Evolutionary conservation across 306 rosid genomes (phyloP), one percentile per base, ranked within the genome.

Genomic region (Herpetospermum pedunculosum): DNA sequence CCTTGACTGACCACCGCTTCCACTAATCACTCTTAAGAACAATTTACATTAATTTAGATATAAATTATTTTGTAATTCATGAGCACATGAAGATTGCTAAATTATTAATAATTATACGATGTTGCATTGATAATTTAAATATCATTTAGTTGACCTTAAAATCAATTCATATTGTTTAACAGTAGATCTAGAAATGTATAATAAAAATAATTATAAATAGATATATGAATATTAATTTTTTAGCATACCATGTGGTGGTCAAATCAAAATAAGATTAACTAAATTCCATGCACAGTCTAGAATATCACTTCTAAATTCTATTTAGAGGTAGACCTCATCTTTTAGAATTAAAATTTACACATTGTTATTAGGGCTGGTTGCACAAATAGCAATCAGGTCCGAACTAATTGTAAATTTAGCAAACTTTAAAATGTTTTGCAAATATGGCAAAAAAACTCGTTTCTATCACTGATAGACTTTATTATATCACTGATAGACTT

Each of bases 21-120:
- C 69, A 15, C 44, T 62, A 62, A 62, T 62, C 26, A 62, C 70
- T 62, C 70, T n/a, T 16, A n/a, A n/a, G n/a, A n/a, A n/a, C n/a
- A n/a, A n/a, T n/a, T n/a, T n/a, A n/a, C n/a, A n/a, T n/a, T n/a
- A n/a, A n/a, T n/a, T 1, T 28, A 14, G 37, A 13, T 55, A 5
- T 6, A 14, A 32, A 59, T 59, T 29, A 15, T 14, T 6, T 5
- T 54, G 4, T 7, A 7, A 59, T 13, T 18, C 34, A 28, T 30
- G 35, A 58, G 40, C 40, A 59, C 40, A 59, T 57, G 64, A 29
- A 57, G 18, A 54, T 4, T 25, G 2, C 12, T 21, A 21, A 50
- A 59, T 59, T 34, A 60, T 60, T 32, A 30, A 16, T 25, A 60
- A 60, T 60, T 15, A 60, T 60, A 32, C 44, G 12, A 60, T 18